Percentiles rank a stretch among this genome's conserved stretches.
These are phyloP conservation scores for Amanita inopinata DNA, from an alignment of 768 basidiomycete genomes.

Conservation along the genomic window DNA sequence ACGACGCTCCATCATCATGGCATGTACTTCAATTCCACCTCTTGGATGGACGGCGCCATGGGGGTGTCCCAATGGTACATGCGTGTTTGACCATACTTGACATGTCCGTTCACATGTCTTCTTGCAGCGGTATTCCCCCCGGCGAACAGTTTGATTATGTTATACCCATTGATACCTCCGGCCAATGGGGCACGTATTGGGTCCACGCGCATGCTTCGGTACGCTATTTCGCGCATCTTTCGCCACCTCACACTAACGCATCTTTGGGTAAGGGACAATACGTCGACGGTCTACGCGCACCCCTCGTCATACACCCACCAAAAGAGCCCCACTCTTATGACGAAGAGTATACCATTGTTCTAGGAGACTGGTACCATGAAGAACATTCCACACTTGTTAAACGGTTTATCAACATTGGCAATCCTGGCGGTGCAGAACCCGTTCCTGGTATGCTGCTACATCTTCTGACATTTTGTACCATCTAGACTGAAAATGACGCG, in stretches of 20 bases:
- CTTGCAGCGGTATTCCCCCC: constrained; percentile 65
- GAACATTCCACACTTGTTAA: constrained; percentile 54
- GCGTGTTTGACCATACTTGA: not conserved
- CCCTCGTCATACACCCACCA: constrained; percentile 66
- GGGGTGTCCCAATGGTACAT: constrained; percentile 76
- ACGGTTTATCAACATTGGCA: constrained; percentile 57
- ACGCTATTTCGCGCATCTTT: constrained; percentile 15
- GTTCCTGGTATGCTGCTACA: constrained; percentile 51
- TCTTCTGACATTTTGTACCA: not conserved
- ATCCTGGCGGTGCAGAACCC: constrained; percentile 83
- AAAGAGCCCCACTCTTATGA: constrained; percentile 70
- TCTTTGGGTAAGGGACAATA: constrained; percentile 60
- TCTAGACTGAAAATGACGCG: not conserved
- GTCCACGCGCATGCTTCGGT: constrained; percentile 59
- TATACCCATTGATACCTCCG: constrained; percentile 57
- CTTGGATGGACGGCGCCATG: constrained; percentile 86
- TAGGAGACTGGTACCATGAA: constrained; percentile 91
- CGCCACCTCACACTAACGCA: not conserved
- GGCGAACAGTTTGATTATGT: constrained; percentile 65
- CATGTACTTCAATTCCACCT: constrained; percentile 83
- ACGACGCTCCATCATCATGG: constrained; percentile 88
- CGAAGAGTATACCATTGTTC: constrained; percentile 78
- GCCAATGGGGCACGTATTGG: constrained; percentile 79
- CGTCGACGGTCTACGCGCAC: constrained; percentile 86
- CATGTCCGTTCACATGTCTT: not conserved